A percentile compares a stretch with the other conserved stretches of the same genome.
These are phyloP conservation scores for Lignosus rhinocerotis DNA, from an alignment of 1,284 basidiomycete species.

Conservation along the genomic window DNA sequence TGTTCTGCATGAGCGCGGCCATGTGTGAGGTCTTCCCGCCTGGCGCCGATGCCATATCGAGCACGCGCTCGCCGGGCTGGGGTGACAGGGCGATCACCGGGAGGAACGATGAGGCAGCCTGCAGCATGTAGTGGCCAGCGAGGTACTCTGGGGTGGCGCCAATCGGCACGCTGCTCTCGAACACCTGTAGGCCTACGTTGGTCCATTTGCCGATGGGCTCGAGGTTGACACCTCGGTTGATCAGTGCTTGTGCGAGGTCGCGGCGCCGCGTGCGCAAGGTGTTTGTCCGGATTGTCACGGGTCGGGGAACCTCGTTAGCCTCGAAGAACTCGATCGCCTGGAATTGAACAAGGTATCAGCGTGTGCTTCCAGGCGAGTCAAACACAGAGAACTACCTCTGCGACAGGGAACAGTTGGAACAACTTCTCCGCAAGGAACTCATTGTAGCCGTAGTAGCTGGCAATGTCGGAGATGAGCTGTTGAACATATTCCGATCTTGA, in stretches of 20 bases:
- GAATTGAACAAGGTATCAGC: slow-evolving; percentile 2
- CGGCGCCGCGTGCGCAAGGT: slow-evolving; percentile 92
- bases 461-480: slow-evolving; percentile 87
- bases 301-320: slow-evolving; percentile 94
- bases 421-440: slow-evolving; percentile 94
- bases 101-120: slow-evolving; percentile 98
- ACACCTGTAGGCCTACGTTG: slow-evolving; percentile 97
- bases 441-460: slow-evolving; percentile 97
- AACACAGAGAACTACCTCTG: slow-evolving; percentile 60
- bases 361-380: background rate
- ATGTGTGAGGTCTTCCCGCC: slow-evolving; percentile 98
- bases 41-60: slow-evolving; percentile 99
- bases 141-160: slow-evolving; percentile 99
- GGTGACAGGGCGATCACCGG: slow-evolving; percentile 96
- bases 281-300: slow-evolving; percentile 98
- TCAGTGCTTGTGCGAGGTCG: slow-evolving; percentile 92
- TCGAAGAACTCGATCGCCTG: slow-evolving; percentile 99
- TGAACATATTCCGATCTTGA: slow-evolving; percentile 88
- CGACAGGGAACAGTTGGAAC: slow-evolving; percentile 90
- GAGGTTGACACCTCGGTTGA: slow-evolving; percentile 95
- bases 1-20: slow-evolving; percentile 95
- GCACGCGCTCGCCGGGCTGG: slow-evolving; percentile 89
- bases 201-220: slow-evolving; percentile 99
- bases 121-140: slow-evolving; percentile 99
- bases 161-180: slow-evolving; percentile 95